These are phyloP conservation scores for Yamadazyma spencermartinsiae DNA, from an alignment of 1,139 yeast genomes.

Conservation along the genomic window DNA sequence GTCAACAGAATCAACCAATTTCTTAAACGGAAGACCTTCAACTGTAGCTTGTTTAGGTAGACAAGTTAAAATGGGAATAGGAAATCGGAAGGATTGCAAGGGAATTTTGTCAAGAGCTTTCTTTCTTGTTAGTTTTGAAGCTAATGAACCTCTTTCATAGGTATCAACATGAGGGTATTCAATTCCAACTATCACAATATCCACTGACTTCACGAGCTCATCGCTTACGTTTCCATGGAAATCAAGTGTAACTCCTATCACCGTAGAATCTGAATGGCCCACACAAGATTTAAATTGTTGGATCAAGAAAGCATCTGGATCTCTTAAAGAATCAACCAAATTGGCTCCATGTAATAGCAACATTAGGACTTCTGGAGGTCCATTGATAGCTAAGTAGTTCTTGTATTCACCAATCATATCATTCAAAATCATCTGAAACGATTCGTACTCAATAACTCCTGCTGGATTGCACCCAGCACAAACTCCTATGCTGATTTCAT, in stretches of 20 bases:
- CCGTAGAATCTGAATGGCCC: conserved; percentile 6
- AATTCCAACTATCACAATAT: conserved; percentile 9
- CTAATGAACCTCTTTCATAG: conserved; percentile 5
- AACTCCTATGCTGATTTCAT: conserved; percentile 8
- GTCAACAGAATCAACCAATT: conserved; percentile 4
- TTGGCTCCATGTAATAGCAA: conserved; percentile 12
- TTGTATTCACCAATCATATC: conserved; percentile 9
- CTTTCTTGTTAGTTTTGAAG: conserved; percentile 4
- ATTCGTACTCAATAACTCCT: conserved; percentile 8
- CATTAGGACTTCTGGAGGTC: conserved; percentile 11
- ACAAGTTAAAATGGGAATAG: conserved; percentile 7
- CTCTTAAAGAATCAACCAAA: conserved; percentile 8
- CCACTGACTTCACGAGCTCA: conserved; percentile 5
- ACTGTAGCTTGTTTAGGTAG: conserved; percentile 11
- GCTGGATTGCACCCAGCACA: conserved; percentile 13
- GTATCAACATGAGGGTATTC: conserved; percentile 12
- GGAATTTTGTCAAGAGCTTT: not conserved
- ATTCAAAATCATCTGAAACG: conserved; percentile 5
- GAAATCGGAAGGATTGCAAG: conserved; percentile 5
- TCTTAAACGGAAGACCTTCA: conserved; percentile 6
- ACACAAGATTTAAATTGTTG: conserved; percentile 4
- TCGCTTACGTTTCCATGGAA: conserved; percentile 12
- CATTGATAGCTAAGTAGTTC: conserved; percentile 6
- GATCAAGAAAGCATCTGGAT: conserved; percentile 10
- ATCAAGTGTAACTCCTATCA: conserved; percentile 10